Evolutionary conservation across 805 yeast species (phyloP), one percentile per base, ranked within the genome.

Genomic region (Saturnispora besseyi): DNA sequence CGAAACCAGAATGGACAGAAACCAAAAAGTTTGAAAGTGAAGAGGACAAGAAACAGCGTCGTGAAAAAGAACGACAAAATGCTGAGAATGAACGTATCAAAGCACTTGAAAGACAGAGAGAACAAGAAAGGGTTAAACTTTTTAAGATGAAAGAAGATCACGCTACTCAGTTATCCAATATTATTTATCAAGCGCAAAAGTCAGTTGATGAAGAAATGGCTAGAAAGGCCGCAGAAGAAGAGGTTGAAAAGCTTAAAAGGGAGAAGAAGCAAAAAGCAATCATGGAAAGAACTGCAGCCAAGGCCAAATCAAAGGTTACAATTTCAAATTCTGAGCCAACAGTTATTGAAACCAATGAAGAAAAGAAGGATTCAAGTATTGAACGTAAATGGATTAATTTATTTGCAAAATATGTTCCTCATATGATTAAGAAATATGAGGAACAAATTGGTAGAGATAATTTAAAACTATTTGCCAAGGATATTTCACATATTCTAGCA

Each of bases 381-480:
- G 53, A 54, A 32, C 61, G 55, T 32, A 56, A 57, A 48, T 76
- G 81, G 81, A 70, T 66, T 5, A 62, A 60, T 38, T 55, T 70
- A 31, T 79, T 91, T 62, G 97, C 96, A 1, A 66, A 73, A 13
- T 72, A 78, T 57, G 85, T 91, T 10, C 97, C 97, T 9, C 88
- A 89, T 59, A 65, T 85, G 60, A 72, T 90, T 49, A 80, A 81
- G 55, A 78, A 77, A 56, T 79, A 84, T 63, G 83, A 79, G 55
- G 62, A 71, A 2, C 81, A 79, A 48, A 71, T 91, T 22, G 89
- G 88, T 4, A 81, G 79, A 51, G 95, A 85, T 4, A 74, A 79
- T 50, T 60, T 87, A 46, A 91, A 90, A 66, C 75, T 75, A 36
- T 84, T 89, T 65, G 87, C 96, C 2, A 77, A 79, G 53, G 96